A percentile compares a stretch with the other conserved stretches of the same genome.
These are phyloP conservation scores for Helicocarpus griseus DNA, from an alignment of 2,329 filamentous ascomycete species.

Conservation along the genomic window DNA sequence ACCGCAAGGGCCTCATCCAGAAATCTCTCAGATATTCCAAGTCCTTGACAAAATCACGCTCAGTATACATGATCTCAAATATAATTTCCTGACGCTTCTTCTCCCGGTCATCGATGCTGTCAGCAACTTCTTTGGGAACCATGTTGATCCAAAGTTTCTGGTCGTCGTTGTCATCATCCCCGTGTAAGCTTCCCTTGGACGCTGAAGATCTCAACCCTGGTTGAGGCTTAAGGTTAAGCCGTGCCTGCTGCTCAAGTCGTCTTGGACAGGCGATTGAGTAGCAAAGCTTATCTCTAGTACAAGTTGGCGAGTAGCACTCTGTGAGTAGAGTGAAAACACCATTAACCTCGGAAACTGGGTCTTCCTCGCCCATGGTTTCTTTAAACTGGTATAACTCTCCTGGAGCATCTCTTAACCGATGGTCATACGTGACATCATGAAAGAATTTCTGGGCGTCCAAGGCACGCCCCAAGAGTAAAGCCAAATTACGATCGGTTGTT, in stretches of 20 bases:
- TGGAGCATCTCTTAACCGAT: conserved; percentile 84
- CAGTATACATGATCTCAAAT: conserved; percentile 96
- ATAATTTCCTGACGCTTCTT: conserved; percentile 98
- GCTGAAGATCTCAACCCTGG: conserved; percentile 69
- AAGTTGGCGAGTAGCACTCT: conserved; percentile 96
- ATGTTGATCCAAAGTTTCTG: conserved; percentile 99
- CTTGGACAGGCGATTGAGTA: conserved; percentile 97
- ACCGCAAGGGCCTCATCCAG: conserved; percentile 89
- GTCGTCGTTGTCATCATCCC: conserved; percentile 82
- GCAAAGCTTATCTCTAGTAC: conserved; percentile 86
- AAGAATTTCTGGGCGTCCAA: conserved; percentile 98
- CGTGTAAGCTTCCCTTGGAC: conserved; percentile 64
- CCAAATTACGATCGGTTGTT: conserved; percentile 90
- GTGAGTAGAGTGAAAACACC: conserved; percentile 93
- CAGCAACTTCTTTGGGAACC: conserved; percentile 87
- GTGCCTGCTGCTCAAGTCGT: conserved; percentile 85
- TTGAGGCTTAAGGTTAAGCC: conserved; percentile 86
- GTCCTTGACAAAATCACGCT: conserved; percentile 97
- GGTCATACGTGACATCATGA: conserved; percentile 97
- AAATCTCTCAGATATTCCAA: conserved; percentile 95
- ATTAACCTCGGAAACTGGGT: conserved; percentile 64
- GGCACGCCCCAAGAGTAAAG: conserved; percentile 78
- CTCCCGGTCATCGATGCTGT: conserved; percentile 79
- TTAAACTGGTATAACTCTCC: conserved; percentile 95
- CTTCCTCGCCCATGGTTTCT: conserved; percentile 75